Evolutionary conservation across 2,329 filamentous ascomycete species (phyloP), one percentile per base, ranked within the genome.

Genomic region (Zasmidium angulare): DNA sequence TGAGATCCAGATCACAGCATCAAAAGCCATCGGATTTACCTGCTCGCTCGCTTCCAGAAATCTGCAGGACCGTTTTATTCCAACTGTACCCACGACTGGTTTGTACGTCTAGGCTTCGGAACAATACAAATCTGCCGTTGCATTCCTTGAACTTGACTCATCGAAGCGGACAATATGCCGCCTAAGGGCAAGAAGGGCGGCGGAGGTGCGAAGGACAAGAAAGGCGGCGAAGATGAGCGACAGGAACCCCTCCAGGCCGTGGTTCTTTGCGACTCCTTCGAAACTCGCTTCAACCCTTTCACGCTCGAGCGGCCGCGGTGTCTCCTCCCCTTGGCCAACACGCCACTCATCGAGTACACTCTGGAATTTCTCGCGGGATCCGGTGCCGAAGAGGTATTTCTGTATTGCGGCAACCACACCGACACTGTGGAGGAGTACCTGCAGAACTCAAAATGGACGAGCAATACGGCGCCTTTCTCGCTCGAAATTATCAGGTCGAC

Each of bases 361-460:
- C 87, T 98, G 70, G 93, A 98, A 72, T 98, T 96, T 71, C 86
- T 99, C 0, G 92, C 92, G 65, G 93, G 93, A 83, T 92, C 95
- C 59, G 92, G 93, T 59, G 92, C 98, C n/a, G 87, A 95, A 68
- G 91, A 97, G 66, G 89, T 98, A 55, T 96, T 90, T 74, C 84
- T 99, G 59, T 98, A 97, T 78, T 93, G 89, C 68, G 90, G 91
- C 61, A 87, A 91, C 24, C 92, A 97, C 74, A 89, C 89, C 26
- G 89, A 95, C 60, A 86, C 92, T 73, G 85, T 99, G 56, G 93
- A 98, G 77, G 84, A 86, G 65, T 96, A 98, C 74, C 87, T 99
- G 68, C 84, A 87, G 77, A 83, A 64, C 40, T 97, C 95, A 12
- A 88, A 86, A 84, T 91, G 88, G 88, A 82, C 80, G 61, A 80